phyloP scores from a whole-genome alignment of 805 yeast genomes.

The Lipomyces lipofer region DNA sequence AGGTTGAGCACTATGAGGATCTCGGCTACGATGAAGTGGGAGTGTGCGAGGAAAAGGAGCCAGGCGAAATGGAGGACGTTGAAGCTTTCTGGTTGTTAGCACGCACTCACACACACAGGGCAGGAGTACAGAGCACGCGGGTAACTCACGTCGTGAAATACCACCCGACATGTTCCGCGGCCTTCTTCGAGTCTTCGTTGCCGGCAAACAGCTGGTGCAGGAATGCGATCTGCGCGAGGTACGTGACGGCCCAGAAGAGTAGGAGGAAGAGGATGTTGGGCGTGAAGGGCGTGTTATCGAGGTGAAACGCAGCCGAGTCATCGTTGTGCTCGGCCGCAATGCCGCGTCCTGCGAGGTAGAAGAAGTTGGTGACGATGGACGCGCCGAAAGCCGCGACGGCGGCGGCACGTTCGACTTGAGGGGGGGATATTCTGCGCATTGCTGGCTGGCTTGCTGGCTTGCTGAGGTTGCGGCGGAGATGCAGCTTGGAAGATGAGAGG shows the following conservation, averaged over 20 bases:
- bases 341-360: conserved; percentile 58
- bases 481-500: too few relatives aligned
- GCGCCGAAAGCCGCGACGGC: conserved; percentile 57
- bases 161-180: conserved; percentile 45
- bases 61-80: conserved; percentile 63
- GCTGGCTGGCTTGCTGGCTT: too few relatives aligned
- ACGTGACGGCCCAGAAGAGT: conserved; percentile 59
- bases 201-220: conserved; percentile 35
- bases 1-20: conserved; percentile 60
- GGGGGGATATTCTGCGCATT: too few relatives aligned
- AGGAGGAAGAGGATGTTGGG: conserved; percentile 43
- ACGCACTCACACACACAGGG: not conserved
- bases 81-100: conserved; percentile 41
- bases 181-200: conserved; percentile 31
- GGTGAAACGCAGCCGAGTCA: conserved; percentile 21
- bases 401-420: conserved; percentile 41
- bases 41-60: conserved; percentile 60
- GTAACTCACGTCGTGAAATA: conserved; percentile 53
- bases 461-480: too few relatives aligned
- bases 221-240: conserved; percentile 51
- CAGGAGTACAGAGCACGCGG: conserved; percentile 19
- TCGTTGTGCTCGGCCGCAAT: conserved; percentile 38
- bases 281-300: conserved; percentile 69
- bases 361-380: conserved; percentile 56
- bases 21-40: conserved; percentile 61